A percentile compares a stretch with the other conserved stretches of the same genome.
phyloP scores from a whole-genome alignment of 257 asterid genomes.

The Petunia axillaris region DNA sequence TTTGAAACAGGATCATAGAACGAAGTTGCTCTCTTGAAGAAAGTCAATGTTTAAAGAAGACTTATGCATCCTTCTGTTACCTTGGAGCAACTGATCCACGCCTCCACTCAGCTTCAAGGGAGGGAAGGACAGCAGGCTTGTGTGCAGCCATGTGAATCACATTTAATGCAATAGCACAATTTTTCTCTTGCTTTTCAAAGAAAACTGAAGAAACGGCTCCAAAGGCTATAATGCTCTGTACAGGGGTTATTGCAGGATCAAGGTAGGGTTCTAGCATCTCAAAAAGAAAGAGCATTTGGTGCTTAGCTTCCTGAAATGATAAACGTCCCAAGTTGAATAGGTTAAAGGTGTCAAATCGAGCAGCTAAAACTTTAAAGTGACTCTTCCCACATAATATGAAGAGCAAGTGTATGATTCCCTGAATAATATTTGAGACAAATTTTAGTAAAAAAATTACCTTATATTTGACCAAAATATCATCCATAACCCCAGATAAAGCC shows the following conservation, averaged over 20 bases:
- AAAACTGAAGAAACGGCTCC: conserved; percentile 73
- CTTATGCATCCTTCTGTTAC: conserved; percentile 43
- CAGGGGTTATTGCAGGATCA: conserved; percentile 85
- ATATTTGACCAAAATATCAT: conserved; percentile 75
- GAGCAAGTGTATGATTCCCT: conserved; percentile 6
- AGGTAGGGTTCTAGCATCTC: conserved; percentile 97
- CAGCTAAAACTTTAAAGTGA: conserved; percentile 26
- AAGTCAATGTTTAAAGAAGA: conserved; percentile 18
- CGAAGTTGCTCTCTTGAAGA: conserved; percentile 5
- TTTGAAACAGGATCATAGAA: background rate
- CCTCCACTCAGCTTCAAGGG: conserved; percentile 95
- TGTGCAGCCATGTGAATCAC: conserved; percentile 72
- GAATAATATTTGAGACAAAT: background rate
- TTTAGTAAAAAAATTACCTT: conserved; percentile 55
- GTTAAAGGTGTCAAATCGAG: conserved; percentile 17
- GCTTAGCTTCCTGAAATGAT: conserved; percentile 77
- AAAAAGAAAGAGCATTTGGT: conserved; percentile 78
- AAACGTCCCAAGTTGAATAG: conserved; percentile 25
- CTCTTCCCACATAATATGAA: background rate
- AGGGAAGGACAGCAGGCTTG: conserved; percentile 78
- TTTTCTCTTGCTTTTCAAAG: conserved; percentile 69
- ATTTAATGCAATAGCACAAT: conserved; percentile 73
- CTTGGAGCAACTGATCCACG: conserved; percentile 93
- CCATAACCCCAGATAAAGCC: conserved; percentile 93
- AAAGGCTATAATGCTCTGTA: conserved; percentile 79